phyloP scores from a whole-genome alignment of 495 filamentous ascomycete species.

The Neurospora cerealis region DNA sequence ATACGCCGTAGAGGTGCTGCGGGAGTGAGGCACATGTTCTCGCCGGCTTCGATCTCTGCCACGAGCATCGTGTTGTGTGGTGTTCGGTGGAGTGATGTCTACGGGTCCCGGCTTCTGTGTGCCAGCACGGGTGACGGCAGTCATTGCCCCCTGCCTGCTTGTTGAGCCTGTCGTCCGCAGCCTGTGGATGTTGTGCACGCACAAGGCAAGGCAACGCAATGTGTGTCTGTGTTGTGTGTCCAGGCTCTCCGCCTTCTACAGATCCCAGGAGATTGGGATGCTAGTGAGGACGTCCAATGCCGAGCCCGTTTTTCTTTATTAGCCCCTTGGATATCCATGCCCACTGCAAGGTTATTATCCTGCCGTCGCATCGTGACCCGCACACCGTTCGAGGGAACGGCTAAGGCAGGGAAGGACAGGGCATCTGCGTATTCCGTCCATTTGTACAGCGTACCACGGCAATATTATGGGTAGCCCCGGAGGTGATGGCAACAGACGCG shows the following conservation, averaged over 20 bases:
- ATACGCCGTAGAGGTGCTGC: not conserved
- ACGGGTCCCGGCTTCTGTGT: not conserved
- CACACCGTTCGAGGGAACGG: not conserved
- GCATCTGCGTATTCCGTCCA: not conserved
- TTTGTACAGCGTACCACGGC: not conserved
- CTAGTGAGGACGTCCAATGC: conserved; percentile 21
- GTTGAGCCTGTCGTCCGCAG: conserved; percentile 1
- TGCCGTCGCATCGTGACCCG: not conserved
- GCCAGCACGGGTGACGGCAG: conserved; percentile 1
- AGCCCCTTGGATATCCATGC: conserved; percentile 15
- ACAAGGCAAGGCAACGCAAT: not conserved
- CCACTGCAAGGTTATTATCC: conserved; percentile 8
- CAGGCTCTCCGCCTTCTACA: conserved; percentile 3
- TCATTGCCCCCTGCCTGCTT: not conserved
- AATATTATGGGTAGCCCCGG: not conserved
- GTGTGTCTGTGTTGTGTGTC: not conserved
- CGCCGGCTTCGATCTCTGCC: not conserved
- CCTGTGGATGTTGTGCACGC: not conserved
- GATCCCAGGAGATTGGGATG: conserved; percentile 29
- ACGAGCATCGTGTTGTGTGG: not conserved
- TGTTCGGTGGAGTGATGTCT: not conserved
- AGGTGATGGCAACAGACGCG: conserved; percentile 1
- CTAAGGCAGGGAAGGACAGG: not conserved
- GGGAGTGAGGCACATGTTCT: not conserved
- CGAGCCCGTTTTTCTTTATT: conserved; percentile 21